These are phyloP conservation scores for Starmerella potacharoeniae DNA, from an alignment of 805 yeast species.

Conservation along the genomic window DNA sequence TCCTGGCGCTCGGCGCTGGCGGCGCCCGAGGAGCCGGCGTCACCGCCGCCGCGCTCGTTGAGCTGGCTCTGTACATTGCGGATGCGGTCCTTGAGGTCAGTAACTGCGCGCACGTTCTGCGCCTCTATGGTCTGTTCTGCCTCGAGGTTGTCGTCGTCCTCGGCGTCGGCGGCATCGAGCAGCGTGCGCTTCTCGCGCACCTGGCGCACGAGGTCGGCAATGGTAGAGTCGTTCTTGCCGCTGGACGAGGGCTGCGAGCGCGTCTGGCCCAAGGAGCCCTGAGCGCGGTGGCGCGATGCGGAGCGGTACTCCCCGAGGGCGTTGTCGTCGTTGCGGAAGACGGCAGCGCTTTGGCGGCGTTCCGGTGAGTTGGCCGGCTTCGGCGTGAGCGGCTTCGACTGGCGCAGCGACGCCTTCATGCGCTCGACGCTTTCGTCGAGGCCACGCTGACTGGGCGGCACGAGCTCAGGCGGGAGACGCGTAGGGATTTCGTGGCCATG, in stretches of 20 bases:
- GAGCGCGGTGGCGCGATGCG: conserved; percentile 45
- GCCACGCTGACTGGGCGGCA: conserved; percentile 75
- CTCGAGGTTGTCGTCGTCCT: conserved; percentile 33
- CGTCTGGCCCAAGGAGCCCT: neutral
- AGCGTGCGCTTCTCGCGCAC: conserved; percentile 62
- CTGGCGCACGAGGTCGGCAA: conserved; percentile 49
- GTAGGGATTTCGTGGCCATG: conserved; percentile 81
- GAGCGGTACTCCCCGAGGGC: conserved; percentile 51
- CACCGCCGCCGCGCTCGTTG: conserved; percentile 7
- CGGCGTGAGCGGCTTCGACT: conserved; percentile 26
- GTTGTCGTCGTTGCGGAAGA: conserved; percentile 59
- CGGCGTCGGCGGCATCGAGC: conserved; percentile 55
- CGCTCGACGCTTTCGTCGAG: conserved; percentile 59
- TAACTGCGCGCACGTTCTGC: conserved; percentile 45
- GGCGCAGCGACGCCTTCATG: conserved; percentile 50
- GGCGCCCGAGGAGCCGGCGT: neutral
- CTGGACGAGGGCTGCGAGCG: conserved; percentile 5
- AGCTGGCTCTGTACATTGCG: conserved; percentile 34
- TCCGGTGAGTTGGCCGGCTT: conserved; percentile 8
- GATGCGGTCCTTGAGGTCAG: conserved; percentile 52
- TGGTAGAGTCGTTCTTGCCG: conserved; percentile 8
- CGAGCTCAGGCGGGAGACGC: conserved; percentile 72
- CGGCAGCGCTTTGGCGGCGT: conserved; percentile 37
- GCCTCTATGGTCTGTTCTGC: conserved; percentile 31
- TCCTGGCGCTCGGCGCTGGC: conserved; percentile 28